phyloP scores from a whole-genome alignment of 257 asterid genomes.

The Solanum clarkiae region DNA sequence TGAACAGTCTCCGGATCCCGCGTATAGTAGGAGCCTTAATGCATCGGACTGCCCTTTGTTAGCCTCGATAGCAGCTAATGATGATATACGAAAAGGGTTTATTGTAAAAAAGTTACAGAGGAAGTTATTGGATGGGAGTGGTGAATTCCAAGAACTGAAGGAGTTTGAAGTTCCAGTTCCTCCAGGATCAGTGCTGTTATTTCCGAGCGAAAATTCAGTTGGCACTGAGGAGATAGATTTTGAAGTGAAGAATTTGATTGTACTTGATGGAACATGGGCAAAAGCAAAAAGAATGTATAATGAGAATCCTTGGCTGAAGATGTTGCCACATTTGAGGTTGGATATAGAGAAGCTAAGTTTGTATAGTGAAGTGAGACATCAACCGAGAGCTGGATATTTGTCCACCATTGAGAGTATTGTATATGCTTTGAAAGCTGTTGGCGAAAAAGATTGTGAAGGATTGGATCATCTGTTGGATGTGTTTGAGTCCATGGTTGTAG shows the following conservation, averaged over 20 bases:
- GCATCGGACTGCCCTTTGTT: neutral
- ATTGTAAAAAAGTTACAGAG: constrained; percentile 34
- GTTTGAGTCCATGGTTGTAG: constrained; percentile 79
- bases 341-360: constrained; percentile 46
- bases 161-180: constrained; percentile 51
- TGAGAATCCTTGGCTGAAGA: constrained; percentile 84
- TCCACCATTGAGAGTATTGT: constrained; percentile 95
- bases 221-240: constrained; percentile 24
- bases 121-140: constrained; percentile 15
- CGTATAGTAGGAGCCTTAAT: neutral
- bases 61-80: constrained; percentile 10
- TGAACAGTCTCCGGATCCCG: neutral
- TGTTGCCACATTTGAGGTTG: constrained; percentile 69
- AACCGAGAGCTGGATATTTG: constrained; percentile 71
- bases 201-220: constrained; percentile 58
- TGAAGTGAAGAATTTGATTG: constrained; percentile 65
- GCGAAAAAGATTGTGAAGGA: constrained; percentile 38
- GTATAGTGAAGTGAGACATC: constrained; percentile 81
- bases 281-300: constrained; percentile 85
- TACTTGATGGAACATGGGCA: constrained; percentile 89
- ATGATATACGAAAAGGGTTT: constrained; percentile 34
- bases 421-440: constrained; percentile 64
- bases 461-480: constrained; percentile 62
- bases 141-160: constrained; percentile 22
- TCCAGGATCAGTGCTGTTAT: constrained; percentile 60